Base-by-base conservation (phyloP, 148 eudicot genomes). In the Selenicereus undatus region DNA sequence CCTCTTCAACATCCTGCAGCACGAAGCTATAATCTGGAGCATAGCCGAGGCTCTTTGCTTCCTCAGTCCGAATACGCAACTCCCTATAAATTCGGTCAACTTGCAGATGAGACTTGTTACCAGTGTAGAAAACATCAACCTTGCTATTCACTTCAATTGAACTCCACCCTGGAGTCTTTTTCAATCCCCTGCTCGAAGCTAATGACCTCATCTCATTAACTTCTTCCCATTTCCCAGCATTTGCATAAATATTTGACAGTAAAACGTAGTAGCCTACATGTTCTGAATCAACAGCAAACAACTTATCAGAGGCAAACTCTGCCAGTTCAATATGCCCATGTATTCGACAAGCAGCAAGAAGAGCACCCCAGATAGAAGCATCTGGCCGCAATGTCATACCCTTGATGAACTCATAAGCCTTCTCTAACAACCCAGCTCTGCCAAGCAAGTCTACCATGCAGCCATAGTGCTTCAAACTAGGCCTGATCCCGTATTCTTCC, bases 121-220 rank as follows among this genome's bases (percentile, higher is more conserved):
- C 97, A 17, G 89, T 87, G 84, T 89, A 92, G 76, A 92, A 92
- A 66, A 92, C 89, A 73, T 87, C 91, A 66, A 87, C 79, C 77
- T 80, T 87, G 83, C 87, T 86, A 77, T 83, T 80, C 58, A 85
- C 74, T 82, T 91, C 97, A 71, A 89, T 83, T 36, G 92, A 91
- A 80, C 94, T 92, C 94, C 97, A 92, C 26, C 94, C 97, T 17
- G 97, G 97, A 36, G 94, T 92, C 85, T 92, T 92, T 89, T 81
- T 86, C 88, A 93, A 79, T 84, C 94, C 94, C 84, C 76, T 89
- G 77, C 81, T 87, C 82, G 76, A 73, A 77, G 97, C 97, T 81
- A 87, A 82, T 72, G 91, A 86, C 87, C 97, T 88, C 68, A 90
- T 89, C 84, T 85, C 88, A 78, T 89, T 82, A 72, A 86, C 94